Evolutionary conservation across 352 stramenopile species (phyloP).

Genomic region (Pythium scleroteichum): DNA sequence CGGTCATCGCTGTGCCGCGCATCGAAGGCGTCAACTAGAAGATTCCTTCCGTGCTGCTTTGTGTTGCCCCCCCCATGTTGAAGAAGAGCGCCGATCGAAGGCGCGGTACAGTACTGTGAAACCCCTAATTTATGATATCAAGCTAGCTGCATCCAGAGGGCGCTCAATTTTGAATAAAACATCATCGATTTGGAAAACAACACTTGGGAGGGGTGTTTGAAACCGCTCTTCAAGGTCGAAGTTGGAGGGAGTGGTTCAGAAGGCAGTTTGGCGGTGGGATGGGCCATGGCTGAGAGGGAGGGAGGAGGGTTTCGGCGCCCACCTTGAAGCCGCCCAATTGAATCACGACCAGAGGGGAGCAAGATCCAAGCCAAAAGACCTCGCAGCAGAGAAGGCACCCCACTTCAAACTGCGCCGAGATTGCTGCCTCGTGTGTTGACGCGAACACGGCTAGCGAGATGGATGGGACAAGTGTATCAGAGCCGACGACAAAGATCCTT

Average conservation of each 20-base stretch:
- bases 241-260: constrained; percentile 25
- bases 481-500: too few species aligned
- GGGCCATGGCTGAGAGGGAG: not conserved
- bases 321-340: constrained; percentile 15
- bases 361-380: not conserved
- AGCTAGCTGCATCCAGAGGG: not conserved
- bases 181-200: not conserved
- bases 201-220: constrained; percentile 13
- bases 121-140: constrained; percentile 21
- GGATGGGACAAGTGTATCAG: not conserved
- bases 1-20: constrained; percentile 55
- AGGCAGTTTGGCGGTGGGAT: constrained; percentile 3
- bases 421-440: not conserved
- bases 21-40: constrained; percentile 72
- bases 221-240: constrained; percentile 34
- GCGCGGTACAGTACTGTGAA: constrained; percentile 10
- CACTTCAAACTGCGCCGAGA: not conserved
- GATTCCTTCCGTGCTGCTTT: not conserved
- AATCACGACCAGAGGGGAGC: too few species aligned
- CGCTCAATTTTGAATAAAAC: constrained; percentile 22
- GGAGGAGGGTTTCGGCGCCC: not conserved
- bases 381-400: not conserved
- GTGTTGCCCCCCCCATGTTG: not conserved
- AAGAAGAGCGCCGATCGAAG: constrained; percentile 15
- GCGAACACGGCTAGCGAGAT: not conserved